Evolutionary conservation across 2,329 filamentous ascomycete genomes (phyloP), one percentile per base, ranked within the genome.

Genomic region (Curvularia lunata): DNA sequence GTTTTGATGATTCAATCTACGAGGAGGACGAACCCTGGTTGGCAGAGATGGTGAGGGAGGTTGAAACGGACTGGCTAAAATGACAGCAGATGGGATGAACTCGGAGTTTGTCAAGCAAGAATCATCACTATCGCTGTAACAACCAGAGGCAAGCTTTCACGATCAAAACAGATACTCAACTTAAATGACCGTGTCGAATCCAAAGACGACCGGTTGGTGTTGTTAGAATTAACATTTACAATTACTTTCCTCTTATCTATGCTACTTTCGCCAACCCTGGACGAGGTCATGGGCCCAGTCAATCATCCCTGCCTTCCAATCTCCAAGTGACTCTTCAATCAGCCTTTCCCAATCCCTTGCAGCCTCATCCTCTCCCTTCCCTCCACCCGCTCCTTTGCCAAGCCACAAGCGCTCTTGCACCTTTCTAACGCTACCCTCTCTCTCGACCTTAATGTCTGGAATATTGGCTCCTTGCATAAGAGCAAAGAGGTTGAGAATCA

Each of bases 391-490:
- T 19, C 55, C 51, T 30, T 49, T 54, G n/a, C 97, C 94, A 48
- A 99, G 77, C 78, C 96, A 92, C 76, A 99, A 97, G 37, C 95
- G 83, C 79, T 99, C 95, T 74, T 95, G 89, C 5, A 99, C 94
- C 79, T 98, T 99, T 68, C 93, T 81, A 16, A 98, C 94, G 10
- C 92, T 93, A 79, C 96, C 96, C 77, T 97, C 93, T 10, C 92
- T 91, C 79, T 97, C 92, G 21, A 96, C 84, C 57, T 90, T 88
- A 71, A 99, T 96, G 69, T 98, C 96, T 0, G 93, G 95, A 58
- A 99, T 97, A 72, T 97, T 97, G 38, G 95, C 94, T 75, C 98
- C 92, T 16, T 96, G 90, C 95, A 99, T 99, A 56, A 99, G 83
- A 70, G 91, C 92, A 77, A 99, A 99, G 43, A 99, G 77, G 71